These are phyloP conservation scores for Eucalyptus virginea DNA, from an alignment of 345 rosid genomes.

Conservation along the genomic window DNA sequence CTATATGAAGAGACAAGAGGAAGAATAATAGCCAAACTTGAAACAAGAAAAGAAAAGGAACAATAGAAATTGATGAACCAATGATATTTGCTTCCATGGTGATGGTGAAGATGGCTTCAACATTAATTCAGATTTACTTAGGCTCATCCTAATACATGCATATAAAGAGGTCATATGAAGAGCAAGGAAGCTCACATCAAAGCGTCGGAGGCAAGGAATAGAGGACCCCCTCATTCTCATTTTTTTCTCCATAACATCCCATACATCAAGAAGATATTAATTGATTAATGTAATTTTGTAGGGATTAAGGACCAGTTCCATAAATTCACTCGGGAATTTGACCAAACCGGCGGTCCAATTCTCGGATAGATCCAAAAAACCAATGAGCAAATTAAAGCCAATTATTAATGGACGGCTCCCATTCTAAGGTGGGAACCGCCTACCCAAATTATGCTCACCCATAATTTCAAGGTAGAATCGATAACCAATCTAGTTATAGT, in stretches of 20 bases:
- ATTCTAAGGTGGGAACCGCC: not conserved
- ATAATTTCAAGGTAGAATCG: too few relatives aligned
- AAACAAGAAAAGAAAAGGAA: not conserved
- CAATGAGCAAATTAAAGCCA: rapidly evolving
- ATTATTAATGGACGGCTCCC: not conserved
- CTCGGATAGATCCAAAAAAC: not conserved
- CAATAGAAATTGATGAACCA: not conserved
- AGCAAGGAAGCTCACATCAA: constrained; percentile 7
- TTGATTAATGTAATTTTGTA: not conserved
- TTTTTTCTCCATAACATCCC: constrained; percentile 20
- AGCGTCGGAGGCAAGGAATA: constrained; percentile 20
- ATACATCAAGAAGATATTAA: constrained; percentile 7
- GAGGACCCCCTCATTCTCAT: constrained; percentile 21
- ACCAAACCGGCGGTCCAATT: rapidly evolving
- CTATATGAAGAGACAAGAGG: not conserved
- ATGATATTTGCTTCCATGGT: not conserved
- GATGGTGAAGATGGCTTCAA: not conserved
- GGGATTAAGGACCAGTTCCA: rapidly evolving
- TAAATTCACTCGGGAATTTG: not conserved
- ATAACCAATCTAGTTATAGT: too few relatives aligned
- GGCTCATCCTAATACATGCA: not conserved
- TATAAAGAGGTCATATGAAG: constrained; percentile 2
- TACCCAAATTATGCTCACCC: not conserved
- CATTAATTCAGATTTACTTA: not conserved
- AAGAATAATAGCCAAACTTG: not conserved